These are phyloP conservation scores for Colletotrichum tanaceti DNA, from an alignment of 2,329 filamentous ascomycete genomes.

Conservation along the genomic window DNA sequence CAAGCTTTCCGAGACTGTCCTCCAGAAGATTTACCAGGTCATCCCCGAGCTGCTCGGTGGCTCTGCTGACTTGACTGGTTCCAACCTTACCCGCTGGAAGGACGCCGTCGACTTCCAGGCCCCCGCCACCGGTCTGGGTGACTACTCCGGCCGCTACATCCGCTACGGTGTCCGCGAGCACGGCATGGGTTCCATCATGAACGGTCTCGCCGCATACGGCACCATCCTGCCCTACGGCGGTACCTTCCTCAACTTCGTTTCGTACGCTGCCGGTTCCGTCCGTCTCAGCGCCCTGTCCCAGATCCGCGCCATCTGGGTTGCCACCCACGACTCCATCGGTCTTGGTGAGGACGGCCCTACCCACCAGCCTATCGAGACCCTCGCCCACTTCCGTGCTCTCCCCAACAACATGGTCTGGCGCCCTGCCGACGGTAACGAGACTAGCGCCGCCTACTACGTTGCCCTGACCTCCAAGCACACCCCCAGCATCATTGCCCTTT, in stretches of 20 bases:
- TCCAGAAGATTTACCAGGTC: slow-evolving; percentile 84
- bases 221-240: slow-evolving; percentile 93
- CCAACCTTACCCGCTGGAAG: slow-evolving; percentile 99
- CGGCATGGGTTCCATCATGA: slow-evolving; percentile 91
- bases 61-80: slow-evolving; percentile 97
- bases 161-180: slow-evolving; percentile 94
- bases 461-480: slow-evolving; percentile 90
- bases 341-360: slow-evolving; percentile 98
- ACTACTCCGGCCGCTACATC: slow-evolving; percentile 91
- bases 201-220: slow-evolving; percentile 95
- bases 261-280: slow-evolving; percentile 94
- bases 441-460: slow-evolving; percentile 96
- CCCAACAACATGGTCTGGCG: slow-evolving; percentile 99
- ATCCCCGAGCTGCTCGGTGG: slow-evolving; percentile 94
- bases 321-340: slow-evolving; percentile 99
- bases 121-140: slow-evolving; percentile 83
- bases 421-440: slow-evolving; percentile 98
- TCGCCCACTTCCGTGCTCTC: slow-evolving; percentile 97
- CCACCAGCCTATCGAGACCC: slow-evolving; percentile 98
- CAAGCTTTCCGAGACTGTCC: slow-evolving; percentile 95
- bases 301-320: slow-evolving; percentile 92
- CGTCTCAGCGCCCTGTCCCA: slow-evolving; percentile 93
- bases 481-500: slow-evolving; percentile 92
- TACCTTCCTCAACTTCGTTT: slow-evolving; percentile 99
- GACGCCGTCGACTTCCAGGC: slow-evolving; percentile 97